Base-by-base conservation (phyloP, 805 yeast genomes). In the Osmozyma mogii region DNA sequence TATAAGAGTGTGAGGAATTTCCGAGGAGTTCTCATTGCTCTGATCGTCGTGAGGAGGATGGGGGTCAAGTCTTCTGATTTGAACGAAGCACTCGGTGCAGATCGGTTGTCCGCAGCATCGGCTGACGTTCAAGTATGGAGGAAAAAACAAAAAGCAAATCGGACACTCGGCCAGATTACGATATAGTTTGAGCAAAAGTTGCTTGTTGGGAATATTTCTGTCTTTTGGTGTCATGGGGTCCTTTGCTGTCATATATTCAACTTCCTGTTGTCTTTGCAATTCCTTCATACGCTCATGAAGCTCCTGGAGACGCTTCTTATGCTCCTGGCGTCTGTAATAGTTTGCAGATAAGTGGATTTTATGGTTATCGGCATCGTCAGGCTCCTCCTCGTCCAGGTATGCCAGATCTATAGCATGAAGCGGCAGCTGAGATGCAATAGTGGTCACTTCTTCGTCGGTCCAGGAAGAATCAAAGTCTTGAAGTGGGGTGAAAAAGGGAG, bases 21-120 rank as follows among this genome's bases (percentile, higher is more conserved):
- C 43, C 17, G 22, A 32, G 55, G 54, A 12, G 16, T 47, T 36
- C 3, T 36, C 32, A n/a, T 47, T 47, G 14, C 56, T 54, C 18
- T 38, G 41, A 28, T 69, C 75, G 40, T 79, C 89, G 49, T 85
- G 94, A 2, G 96, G 95, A 19, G 87, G 84, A 56, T 89, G 97
- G 0, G 98, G 97, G 8, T 84, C 94, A 19, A 77, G 60, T 30
- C 98, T 70, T 53, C 84, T 85, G 51, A 89, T 87, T 54, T 89
- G 96, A 8, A 89, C 96, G 69, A 89, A 92, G 51, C 98, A 89
- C 56, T 89, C 97, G 2, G 95, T 72, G 57, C 98, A 92, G 13
- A 89, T 87, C 2, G 94, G 88, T 52, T 89, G 97, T 28, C 72
- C 71, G 53, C 98, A 89, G 54, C 98, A 89, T 25, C 94, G 67